Conservation (phyloP, 345 rosid genomes). For the Citrus medica region DNA sequence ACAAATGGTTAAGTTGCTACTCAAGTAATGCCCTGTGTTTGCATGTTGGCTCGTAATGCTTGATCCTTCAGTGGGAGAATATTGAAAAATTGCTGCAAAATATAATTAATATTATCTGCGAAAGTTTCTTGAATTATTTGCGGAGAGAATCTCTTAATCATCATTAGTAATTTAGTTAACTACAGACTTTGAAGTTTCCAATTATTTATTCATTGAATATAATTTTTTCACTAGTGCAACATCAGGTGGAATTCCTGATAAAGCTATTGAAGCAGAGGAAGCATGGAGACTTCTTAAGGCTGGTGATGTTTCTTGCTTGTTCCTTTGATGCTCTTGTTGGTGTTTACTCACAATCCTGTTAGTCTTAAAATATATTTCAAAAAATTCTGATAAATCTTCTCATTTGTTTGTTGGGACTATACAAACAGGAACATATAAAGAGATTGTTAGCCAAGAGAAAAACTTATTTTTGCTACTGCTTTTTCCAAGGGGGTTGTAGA, state of each 20-base stretch:
- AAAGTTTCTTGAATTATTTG: not conserved
- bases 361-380: not conserved
- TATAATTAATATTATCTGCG: not conserved
- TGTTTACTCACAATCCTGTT: not conserved
- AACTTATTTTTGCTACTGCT: conserved; percentile 64
- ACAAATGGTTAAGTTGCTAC: not conserved
- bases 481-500: conserved; percentile 79
- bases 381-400: not conserved
- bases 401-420: conserved; percentile 2
- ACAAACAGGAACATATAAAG: conserved; percentile 62
- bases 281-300: conserved; percentile 77
- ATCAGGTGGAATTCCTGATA: conserved; percentile 61
- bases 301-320: conserved; percentile 38
- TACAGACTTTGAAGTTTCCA: not conserved
- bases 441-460: conserved; percentile 86
- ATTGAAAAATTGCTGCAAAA: not conserved
- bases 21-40: not conserved
- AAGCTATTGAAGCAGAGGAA: conserved; percentile 73
- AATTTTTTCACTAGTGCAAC: conserved; percentile 31
- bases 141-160: not conserved
- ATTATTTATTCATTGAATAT: not conserved
- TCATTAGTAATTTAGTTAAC: not conserved
- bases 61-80: not conserved
- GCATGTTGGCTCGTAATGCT: not conserved
- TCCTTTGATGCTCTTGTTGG: not conserved